A percentile compares a stretch with the other conserved stretches of the same genome.
Evolutionary conservation across 768 basidiomycete species (phyloP).

Genomic region (Hypsizygus marmoreus): DNA sequence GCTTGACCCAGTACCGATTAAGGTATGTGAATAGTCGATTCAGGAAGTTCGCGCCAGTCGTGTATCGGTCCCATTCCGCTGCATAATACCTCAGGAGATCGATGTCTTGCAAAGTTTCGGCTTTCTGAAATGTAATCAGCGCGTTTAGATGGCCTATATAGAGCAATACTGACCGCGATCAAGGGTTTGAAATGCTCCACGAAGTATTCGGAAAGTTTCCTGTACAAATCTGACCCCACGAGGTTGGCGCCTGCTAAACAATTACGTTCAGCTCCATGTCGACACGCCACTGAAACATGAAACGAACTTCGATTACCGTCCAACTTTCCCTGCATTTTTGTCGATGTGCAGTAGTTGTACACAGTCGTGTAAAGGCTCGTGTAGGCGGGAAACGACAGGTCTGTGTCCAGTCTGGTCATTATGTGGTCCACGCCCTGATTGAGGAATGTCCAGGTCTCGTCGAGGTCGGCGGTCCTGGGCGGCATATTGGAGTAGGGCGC

Average conservation of each 20-base stretch:
- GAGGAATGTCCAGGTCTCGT: slow-evolving; percentile 87
- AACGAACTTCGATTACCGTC: slow-evolving; percentile 71
- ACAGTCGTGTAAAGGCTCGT: slow-evolving; percentile 88
- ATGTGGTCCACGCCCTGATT: slow-evolving; percentile 87
- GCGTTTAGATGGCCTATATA: background rate
- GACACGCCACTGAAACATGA: slow-evolving; percentile 18
- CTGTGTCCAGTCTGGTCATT: slow-evolving; percentile 85
- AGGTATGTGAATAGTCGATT: slow-evolving; percentile 97
- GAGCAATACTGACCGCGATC: slow-evolving; percentile 41
- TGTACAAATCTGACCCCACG: slow-evolving; percentile 97
- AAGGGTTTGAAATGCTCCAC: slow-evolving; percentile 77
- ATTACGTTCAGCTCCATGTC: slow-evolving; percentile 3
- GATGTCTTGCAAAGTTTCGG: slow-evolving; percentile 82
- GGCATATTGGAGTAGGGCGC: slow-evolving; percentile 49
- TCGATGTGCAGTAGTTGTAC: slow-evolving; percentile 98
- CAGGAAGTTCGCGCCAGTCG: slow-evolving; percentile 94
- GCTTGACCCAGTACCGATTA: slow-evolving; percentile 99
- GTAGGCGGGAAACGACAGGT: slow-evolving; percentile 70
- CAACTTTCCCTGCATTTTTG: slow-evolving; percentile 68
- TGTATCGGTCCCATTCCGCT: slow-evolving; percentile 93
- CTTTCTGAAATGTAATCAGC: slow-evolving; percentile 51
- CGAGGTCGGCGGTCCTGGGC: slow-evolving; percentile 68
- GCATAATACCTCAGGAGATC: slow-evolving; percentile 94
- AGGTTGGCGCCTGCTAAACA: slow-evolving; percentile 85
- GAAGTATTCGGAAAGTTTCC: slow-evolving; percentile 90